Evolutionary conservation across 768 basidiomycete species (phyloP), one percentile per base, ranked within the genome.

Genomic region (Termitomyces sp.): DNA sequence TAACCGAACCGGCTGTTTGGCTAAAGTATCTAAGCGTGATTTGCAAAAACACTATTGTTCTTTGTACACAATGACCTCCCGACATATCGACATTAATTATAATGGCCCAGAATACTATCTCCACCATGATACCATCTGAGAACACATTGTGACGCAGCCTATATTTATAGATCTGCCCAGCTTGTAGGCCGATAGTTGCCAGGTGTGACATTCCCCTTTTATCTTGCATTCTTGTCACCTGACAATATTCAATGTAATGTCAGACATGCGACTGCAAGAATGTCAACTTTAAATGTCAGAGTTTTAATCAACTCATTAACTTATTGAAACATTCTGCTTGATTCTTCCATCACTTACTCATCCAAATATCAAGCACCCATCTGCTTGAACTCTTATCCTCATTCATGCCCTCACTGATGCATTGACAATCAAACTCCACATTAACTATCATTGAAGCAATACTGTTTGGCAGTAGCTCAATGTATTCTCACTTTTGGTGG

Each of bases 81-180:
- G 7, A 40, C 39, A 40, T 40, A 40, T 19, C 11, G n/a, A 0
- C n/a, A 19, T 2, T 19, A 40, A n/a, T 19, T 40, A 40, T 40
- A 11, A 40, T n/a, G 19, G 19, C 39, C n/a, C 39, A 40, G 1
- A 40, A 40, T 40, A 40, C 39, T 40, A 40, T 9, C n/a, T n/a
- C n/a, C 6, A 40, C n/a, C 0, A n/a, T 3, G 9, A 40, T n/a
- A 40, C 39, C n/a, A 19, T 0, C 4, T 4, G 4, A 40, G n/a
- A 8, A 40, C 6, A 40, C 6, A 6, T 40, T 40, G 39, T n/a
- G n/a, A n/a, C n/a, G n/a, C n/a, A n/a, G n/a, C n/a, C n/a, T n/a
- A n/a, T n/a, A n/a, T 85, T 55, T 84, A 85, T 61, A 75, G 79
- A 21, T 80, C 85, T 9, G 73, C 79, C 7, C 77, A 79, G 47